Evolutionary conservation across 2,329 filamentous ascomycete genomes (phyloP).

Genomic region (Hirsutella rhossiliensis): DNA sequence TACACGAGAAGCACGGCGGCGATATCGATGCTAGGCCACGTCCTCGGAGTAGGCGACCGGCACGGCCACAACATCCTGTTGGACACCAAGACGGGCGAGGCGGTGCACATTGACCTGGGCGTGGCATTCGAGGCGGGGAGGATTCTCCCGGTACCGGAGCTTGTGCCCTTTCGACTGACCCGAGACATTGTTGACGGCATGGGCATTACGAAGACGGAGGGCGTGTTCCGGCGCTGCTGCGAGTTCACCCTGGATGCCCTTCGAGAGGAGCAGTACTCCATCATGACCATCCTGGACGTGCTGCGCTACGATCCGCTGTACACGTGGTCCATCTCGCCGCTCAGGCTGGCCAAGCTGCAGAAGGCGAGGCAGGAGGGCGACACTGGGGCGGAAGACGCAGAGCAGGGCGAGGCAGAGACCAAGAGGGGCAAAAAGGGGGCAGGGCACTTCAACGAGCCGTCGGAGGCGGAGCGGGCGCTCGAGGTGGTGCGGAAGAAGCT

Average conservation of each 20-base stretch:
- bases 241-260: slow-evolving; percentile 94
- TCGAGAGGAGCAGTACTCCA: slow-evolving; percentile 88
- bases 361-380: slow-evolving; percentile 44
- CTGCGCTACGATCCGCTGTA: slow-evolving; percentile 96
- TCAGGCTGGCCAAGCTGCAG: slow-evolving; percentile 52
- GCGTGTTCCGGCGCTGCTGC: slow-evolving; percentile 93
- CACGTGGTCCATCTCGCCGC: slow-evolving; percentile 79
- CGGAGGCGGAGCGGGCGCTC: slow-evolving; percentile 81
- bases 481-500: slow-evolving; percentile 94
- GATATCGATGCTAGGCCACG: slow-evolving; percentile 87
- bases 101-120: slow-evolving; percentile 92
- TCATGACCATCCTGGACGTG: slow-evolving; percentile 98
- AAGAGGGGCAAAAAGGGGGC: slow-evolving; percentile 21
- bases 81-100: slow-evolving; percentile 80
- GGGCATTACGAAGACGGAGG: slow-evolving; percentile 90
- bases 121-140: slow-evolving; percentile 95
- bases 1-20: slow-evolving; percentile 91
- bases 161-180: slow-evolving; percentile 90
- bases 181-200: slow-evolving; percentile 94
- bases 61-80: slow-evolving; percentile 96
- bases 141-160: slow-evolving; percentile 87
- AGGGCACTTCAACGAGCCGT: slow-evolving; percentile 39
- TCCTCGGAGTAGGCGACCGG: slow-evolving; percentile 84
- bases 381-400: slow-evolving; percentile 19
- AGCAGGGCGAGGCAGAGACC: slow-evolving; percentile 27